Conservation (phyloP, 108 stramenopile genomes). For the Fragilaria radians region DNA sequence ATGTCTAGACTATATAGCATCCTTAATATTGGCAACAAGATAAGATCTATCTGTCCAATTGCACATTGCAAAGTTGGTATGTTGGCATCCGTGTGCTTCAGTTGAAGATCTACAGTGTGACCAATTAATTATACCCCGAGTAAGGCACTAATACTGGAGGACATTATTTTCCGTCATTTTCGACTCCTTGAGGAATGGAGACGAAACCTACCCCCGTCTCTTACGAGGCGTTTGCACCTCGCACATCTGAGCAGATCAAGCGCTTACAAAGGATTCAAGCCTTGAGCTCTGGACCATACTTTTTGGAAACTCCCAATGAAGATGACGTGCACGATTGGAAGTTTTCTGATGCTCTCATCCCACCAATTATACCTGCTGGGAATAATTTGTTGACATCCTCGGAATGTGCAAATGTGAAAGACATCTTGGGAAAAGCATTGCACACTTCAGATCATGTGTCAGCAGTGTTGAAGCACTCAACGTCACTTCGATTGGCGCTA, state of each 20-base stretch:
- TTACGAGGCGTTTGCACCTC: constrained; percentile 79
- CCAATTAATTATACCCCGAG: not conserved
- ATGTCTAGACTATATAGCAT: not conserved
- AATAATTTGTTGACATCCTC: constrained; percentile 27
- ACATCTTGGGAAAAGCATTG: constrained; percentile 29
- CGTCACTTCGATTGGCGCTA: constrained; percentile 59
- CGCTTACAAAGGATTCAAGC: constrained; percentile 57
- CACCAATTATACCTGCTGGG: constrained; percentile 12
- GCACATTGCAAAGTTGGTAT: no score
- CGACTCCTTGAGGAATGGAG: not conserved
- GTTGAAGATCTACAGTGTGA: not conserved
- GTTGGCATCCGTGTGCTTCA: no score
- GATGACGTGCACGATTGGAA: not conserved
- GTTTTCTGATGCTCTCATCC: constrained; percentile 20
- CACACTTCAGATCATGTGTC: constrained; percentile 42
- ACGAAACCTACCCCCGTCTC: constrained; percentile 29
- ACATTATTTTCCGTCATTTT: not conserved
- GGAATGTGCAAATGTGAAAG: constrained; percentile 5
- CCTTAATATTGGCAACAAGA: not conserved
- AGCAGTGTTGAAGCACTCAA: constrained; percentile 45
- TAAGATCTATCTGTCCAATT: no score
- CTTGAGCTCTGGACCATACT: constrained; percentile 63
- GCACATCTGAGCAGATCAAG: constrained; percentile 48
- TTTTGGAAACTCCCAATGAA: constrained; percentile 2
- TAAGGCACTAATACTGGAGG: not conserved